A percentile compares a stretch with the other conserved stretches of the same genome.
phyloP scores from a whole-genome alignment of 345 rosid species.

The Camelina neglecta region DNA sequence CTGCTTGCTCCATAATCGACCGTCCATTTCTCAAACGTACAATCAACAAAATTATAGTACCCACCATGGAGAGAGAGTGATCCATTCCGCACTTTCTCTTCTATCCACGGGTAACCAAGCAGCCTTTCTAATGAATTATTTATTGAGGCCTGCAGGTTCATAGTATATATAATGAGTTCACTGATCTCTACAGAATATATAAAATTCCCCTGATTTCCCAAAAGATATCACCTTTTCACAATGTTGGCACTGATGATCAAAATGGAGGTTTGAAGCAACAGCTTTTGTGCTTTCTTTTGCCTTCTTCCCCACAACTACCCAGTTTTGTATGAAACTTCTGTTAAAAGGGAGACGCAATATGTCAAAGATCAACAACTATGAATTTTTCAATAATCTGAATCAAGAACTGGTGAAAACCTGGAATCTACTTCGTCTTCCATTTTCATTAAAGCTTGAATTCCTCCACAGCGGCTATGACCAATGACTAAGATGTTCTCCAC shows the following conservation, averaged over 20 bases:
- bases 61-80: constrained; percentile 80
- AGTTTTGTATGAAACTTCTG: constrained; percentile 82
- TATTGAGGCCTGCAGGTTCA: constrained; percentile 64
- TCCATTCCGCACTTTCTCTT: constrained; percentile 73
- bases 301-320: constrained; percentile 84
- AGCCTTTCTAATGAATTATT: constrained; percentile 72
- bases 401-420: constrained; percentile 53
- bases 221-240: constrained; percentile 83
- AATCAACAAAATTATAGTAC: constrained; percentile 79
- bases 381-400: background rate
- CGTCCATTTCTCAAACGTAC: constrained; percentile 97
- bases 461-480: constrained; percentile 98
- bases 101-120: constrained; percentile 93
- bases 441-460: constrained; percentile 93
- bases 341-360: background rate
- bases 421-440: constrained; percentile 74
- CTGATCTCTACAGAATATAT: background rate
- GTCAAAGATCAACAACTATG: constrained; percentile 13
- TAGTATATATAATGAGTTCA: constrained; percentile 24
- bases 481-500: constrained; percentile 86
- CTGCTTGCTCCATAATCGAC: constrained; percentile 66
- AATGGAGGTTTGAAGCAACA: constrained; percentile 64
- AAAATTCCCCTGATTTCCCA: background rate
- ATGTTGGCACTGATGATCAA: constrained; percentile 85
- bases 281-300: constrained; percentile 74